Percentiles rank a stretch among this genome's conserved stretches.
These are phyloP conservation scores for Triticum dicoccoides DNA, from an alignment of 176 grass and related monocot genomes.

Conservation along the genomic window DNA sequence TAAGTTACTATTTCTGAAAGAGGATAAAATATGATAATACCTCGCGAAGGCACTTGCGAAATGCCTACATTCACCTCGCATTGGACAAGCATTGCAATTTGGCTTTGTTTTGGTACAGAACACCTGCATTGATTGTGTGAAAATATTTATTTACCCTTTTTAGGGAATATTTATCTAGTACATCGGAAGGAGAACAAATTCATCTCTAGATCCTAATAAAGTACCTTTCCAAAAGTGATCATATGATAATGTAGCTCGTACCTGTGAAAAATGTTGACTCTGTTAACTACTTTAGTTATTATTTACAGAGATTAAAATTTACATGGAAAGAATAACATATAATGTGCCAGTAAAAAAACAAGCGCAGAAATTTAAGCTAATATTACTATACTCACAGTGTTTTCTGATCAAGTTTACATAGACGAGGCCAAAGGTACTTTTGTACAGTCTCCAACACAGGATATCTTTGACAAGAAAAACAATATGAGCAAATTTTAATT, in stretches of 20 bases:
- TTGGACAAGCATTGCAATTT: constrained; percentile 94
- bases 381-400: constrained; percentile 68
- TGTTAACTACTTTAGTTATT: constrained; percentile 2
- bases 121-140: constrained; percentile 55
- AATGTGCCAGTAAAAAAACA: not conserved
- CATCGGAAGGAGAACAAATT: not conserved
- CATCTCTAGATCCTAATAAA: constrained; percentile 7
- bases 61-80: constrained; percentile 95
- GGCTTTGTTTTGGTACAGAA: constrained; percentile 98
- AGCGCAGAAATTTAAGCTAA: not conserved
- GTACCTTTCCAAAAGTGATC: constrained; percentile 99
- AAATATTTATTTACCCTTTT: not conserved
- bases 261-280: constrained; percentile 44
- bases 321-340: not conserved
- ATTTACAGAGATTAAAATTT: constrained; percentile 14
- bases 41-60: constrained; percentile 96
- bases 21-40: constrained; percentile 36
- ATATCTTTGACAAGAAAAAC: constrained; percentile 57
- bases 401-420: constrained; percentile 92
- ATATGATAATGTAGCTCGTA: constrained; percentile 99
- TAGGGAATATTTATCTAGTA: not conserved
- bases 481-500: constrained; percentile 5
- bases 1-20: constrained; percentile 18
- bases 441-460: constrained; percentile 83
- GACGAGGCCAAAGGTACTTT: constrained; percentile 93